A percentile compares a stretch with the other conserved stretches of the same genome.
These are phyloP conservation scores for Ulmus americana DNA, from an alignment of 331 rosid species.

Conservation along the genomic window DNA sequence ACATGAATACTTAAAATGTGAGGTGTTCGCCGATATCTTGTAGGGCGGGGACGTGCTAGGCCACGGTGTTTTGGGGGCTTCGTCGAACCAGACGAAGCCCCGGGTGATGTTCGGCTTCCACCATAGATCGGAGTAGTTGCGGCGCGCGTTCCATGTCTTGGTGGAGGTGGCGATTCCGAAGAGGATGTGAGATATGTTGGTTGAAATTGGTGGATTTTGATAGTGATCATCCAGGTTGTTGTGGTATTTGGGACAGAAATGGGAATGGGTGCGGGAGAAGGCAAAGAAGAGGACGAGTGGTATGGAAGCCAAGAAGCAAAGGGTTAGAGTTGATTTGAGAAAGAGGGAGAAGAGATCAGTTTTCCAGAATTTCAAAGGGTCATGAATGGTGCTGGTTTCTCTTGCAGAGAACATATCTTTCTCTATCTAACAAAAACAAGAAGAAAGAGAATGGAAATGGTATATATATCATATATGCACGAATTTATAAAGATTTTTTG, in stretches of 20 bases:
- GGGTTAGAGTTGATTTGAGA: conserved; percentile 26
- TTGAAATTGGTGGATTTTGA: not conserved
- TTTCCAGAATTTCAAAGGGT: conserved; percentile 32
- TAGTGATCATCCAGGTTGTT: not conserved
- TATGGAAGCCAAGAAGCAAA: conserved; percentile 30
- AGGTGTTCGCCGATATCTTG: conserved; percentile 41
- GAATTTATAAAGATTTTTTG: too few relatives aligned
- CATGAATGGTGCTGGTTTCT: conserved; percentile 16
- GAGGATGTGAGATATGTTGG: conserved; percentile 53
- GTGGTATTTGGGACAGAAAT: conserved; percentile 9
- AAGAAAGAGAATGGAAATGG: not conserved
- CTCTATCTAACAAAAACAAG: too few relatives aligned
- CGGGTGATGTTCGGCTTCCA: conserved; percentile 46
- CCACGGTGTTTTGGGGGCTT: conserved; percentile 40
- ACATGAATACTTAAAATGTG: conserved; percentile 47
- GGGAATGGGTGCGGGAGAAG: conserved; percentile 19
- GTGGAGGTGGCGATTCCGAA: conserved; percentile 59
- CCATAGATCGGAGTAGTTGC: conserved; percentile 45
- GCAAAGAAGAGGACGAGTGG: conserved; percentile 31
- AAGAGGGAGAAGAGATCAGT: conserved; percentile 16
- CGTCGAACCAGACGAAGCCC: conserved; percentile 64
- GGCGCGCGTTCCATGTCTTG: conserved; percentile 48
- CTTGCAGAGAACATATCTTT: conserved; percentile 19
- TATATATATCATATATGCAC: not conserved
- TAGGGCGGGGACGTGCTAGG: conserved; percentile 34